Conservation (phyloP, 2,329 filamentous ascomycete genomes). For the Pseudocercospora macadamiae region DNA sequence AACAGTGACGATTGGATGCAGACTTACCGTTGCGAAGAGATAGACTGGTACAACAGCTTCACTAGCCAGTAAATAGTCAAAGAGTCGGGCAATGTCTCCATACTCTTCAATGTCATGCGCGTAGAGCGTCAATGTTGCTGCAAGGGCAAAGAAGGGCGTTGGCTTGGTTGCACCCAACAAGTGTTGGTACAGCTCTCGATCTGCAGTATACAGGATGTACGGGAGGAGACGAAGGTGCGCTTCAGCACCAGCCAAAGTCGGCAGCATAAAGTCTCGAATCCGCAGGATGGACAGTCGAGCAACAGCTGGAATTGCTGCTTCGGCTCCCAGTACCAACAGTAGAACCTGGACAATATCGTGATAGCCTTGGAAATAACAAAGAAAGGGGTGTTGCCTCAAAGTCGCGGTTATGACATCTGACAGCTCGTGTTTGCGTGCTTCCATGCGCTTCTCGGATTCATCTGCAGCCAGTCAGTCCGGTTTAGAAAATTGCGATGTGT, state of each 20-base stretch:
- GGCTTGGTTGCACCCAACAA: constrained; percentile 33
- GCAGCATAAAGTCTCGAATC: constrained; percentile 97
- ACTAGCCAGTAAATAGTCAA: constrained; percentile 85
- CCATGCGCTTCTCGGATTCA: constrained; percentile 69
- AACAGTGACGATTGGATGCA: background rate
- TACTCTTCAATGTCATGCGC: constrained; percentile 94
- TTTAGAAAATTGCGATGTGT: background rate
- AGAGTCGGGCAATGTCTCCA: constrained; percentile 83
- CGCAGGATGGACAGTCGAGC: constrained; percentile 84
- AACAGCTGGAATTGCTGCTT: constrained; percentile 64
- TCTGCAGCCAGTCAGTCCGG: constrained; percentile 49
- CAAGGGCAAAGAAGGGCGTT: constrained; percentile 88
- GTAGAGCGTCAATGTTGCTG: constrained; percentile 93
- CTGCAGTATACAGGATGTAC: constrained; percentile 72
- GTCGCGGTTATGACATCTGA: constrained; percentile 79
- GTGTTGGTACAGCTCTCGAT: constrained; percentile 72
- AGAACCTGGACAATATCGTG: constrained; percentile 98
- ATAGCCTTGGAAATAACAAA: constrained; percentile 97
- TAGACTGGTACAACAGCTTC: constrained; percentile 91
- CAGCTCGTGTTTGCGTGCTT: constrained; percentile 72
- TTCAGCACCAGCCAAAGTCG: constrained; percentile 77
- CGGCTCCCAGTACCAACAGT: constrained; percentile 75
- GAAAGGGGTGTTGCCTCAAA: constrained; percentile 76
- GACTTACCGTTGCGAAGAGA: constrained; percentile 70
- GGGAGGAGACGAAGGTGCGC: constrained; percentile 86